Base-by-base conservation (phyloP, 257 asterid species). In the Nicotiana tabacum region DNA sequence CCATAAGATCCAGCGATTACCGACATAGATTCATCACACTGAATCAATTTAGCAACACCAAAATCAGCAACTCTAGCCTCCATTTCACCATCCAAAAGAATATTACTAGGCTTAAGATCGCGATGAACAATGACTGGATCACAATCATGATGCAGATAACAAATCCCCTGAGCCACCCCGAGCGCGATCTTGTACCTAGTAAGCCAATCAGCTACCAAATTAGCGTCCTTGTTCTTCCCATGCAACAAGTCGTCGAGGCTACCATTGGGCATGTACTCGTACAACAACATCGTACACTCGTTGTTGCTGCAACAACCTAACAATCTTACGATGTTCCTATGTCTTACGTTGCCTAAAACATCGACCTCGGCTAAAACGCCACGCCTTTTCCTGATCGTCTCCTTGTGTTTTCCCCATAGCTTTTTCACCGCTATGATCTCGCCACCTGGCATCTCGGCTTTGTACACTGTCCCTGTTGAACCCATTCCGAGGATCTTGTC, bases 251-350 rank as follows among this genome's bases (percentile, higher is more conserved):
- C 96, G 32, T 93, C 96, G 13, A 95, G 66, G 82, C 97, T 95
- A 70, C 99, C 99, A 12, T 95, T 94, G 3, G 97, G 97, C 99
- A 94, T 95, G 91, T 92, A 95, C 84, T 95, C 99, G 24, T 95
- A 95, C 66, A 95, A 61, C 88, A 95, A 58, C 98, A 95, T 93
- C 0, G 98, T 92, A 9, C 93, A 87, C 68, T 84, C 88, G 3
- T 87, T 87, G 84, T 91, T 93, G 64, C 88, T 89, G 51, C 97
- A 93, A 83, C 97, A 93, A 3, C 98, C 98, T 9, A 95, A 61
- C 46, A 95, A 32, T 30, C 98, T 64, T 33, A 96, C 98, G 1
- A 96, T 96, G 85, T 96, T 96, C 1, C 98, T 90, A 35, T 96
- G 99, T 58, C 98, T 84, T 2, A 96, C 97, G 46, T 88, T 94